Evolutionary conservation across 192 early-diverging fungal genomes (phyloP), one percentile per base, ranked within the genome.

Genomic region (Backusella psychrophila): DNA sequence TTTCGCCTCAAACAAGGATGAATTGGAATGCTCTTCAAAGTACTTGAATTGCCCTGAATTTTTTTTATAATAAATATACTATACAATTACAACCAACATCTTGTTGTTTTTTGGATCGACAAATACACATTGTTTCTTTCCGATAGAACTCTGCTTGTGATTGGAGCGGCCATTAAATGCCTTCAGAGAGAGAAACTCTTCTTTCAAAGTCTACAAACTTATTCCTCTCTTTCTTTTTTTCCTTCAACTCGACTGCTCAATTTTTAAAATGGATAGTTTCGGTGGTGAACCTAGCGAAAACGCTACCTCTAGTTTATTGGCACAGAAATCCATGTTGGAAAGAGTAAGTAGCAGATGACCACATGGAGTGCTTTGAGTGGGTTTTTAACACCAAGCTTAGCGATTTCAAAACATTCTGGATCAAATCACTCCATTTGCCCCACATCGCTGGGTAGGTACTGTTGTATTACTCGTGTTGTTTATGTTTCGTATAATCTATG

Each of bases 401-500:
- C 88, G 87, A 69, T 93, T 89, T 76, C 95, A 95, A 86, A 83
- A 91, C 74, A 80, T 94, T 34, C 83, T 98, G 74, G 97, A 98
- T 85, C 85, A 87, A 73, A 88, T 87, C 65, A 95, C 96, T 21
- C 95, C 97, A 52, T 92, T 90, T 77, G 78, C 86, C 26, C 81
- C 78, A 63, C 85, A 90, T 53, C 93, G 97, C 34, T 98, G 97
- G 97, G 83, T 73, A 4, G 84, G 88, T 34, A 94, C 95, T 0
- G 87, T 76, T 7, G 49, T 87, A 3, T 70, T 90, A 19, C 38
- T 93, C 67, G 34, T 95, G 7, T 41, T 93, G 29, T 97, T 94
- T 78, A 80, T 93, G 82, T 66, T 94, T 9, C 87, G 97, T n/a
- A 91, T 96, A 23, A 84, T 97, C 46, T 63, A 87, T 34, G 91